phyloP scores from a whole-genome alignment of 1,284 basidiomycete genomes.

The Pseudomicrostroma phylloplanum region DNA sequence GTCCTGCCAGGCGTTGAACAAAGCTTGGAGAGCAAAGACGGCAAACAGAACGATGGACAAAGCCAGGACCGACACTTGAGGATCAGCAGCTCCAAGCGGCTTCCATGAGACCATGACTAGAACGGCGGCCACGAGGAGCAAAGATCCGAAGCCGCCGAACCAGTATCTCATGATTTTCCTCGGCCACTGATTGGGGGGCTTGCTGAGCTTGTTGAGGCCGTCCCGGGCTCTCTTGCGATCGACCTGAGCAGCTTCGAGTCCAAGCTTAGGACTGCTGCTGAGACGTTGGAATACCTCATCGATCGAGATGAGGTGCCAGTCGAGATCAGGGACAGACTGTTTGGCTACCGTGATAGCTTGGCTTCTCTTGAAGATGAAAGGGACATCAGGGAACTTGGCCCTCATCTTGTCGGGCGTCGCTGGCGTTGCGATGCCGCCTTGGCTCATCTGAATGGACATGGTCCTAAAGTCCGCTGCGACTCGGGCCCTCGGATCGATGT shows the following conservation, averaged over 20 bases:
- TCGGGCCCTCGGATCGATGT: slow-evolving; percentile 20
- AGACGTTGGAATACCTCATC: slow-evolving; percentile 58
- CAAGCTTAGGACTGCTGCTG: slow-evolving; percentile 40
- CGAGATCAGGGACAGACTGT: slow-evolving; percentile 52
- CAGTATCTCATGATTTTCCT: slow-evolving; percentile 57
- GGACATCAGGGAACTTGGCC: slow-evolving; percentile 12
- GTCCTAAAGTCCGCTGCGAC: slow-evolving; percentile 42
- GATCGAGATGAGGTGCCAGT: slow-evolving; percentile 58
- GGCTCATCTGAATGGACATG: slow-evolving; percentile 37
- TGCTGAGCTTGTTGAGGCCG: slow-evolving; percentile 56
- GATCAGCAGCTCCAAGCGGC: slow-evolving; percentile 56
- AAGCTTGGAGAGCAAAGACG: slow-evolving; percentile 53
- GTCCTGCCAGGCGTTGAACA: slow-evolving; percentile 56
- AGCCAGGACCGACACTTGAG: slow-evolving; percentile 58
- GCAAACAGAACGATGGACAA: slow-evolving; percentile 51
- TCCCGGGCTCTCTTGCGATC: slow-evolving; percentile 55
- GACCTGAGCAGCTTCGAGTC: slow-evolving; percentile 58
- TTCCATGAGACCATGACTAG: slow-evolving; percentile 57
- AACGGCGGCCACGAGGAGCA: slow-evolving; percentile 59
- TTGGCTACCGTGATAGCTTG: neutral
- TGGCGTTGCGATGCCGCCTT: slow-evolving; percentile 21
- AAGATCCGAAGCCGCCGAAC: slow-evolving; percentile 60
- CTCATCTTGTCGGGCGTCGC: slow-evolving; percentile 12
- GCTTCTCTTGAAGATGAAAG: neutral
- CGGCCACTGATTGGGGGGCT: slow-evolving; percentile 56